A percentile compares a stretch with the other conserved stretches of the same genome.
Conservation (phyloP, 164 flowering plant genomes). For the Macadamia integrifolia region DNA sequence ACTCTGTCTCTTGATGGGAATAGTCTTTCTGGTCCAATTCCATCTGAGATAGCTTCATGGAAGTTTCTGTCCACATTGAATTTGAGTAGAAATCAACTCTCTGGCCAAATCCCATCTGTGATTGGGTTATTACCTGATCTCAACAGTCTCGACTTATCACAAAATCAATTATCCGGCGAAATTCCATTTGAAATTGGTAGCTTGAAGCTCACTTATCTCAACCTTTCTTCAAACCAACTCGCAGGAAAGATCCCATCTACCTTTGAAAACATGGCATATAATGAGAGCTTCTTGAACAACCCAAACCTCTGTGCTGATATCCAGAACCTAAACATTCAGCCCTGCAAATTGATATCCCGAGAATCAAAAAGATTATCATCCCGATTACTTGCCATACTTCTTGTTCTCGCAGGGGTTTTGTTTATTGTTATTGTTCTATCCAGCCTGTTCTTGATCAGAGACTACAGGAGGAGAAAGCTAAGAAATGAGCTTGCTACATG, state of each 20-base stretch:
- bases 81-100: constrained; percentile 47
- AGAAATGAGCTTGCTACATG: constrained; percentile 31
- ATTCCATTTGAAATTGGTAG: constrained; percentile 50
- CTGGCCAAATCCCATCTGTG: constrained; percentile 50
- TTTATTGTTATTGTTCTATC: constrained; percentile 15
- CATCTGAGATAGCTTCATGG: constrained; percentile 52
- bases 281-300: constrained; percentile 62
- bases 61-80: constrained; percentile 30
- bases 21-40: constrained; percentile 56
- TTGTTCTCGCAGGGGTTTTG: constrained; percentile 17
- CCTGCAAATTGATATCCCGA: constrained; percentile 16
- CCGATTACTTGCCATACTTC: constrained; percentile 26
- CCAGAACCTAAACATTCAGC: constrained; percentile 16
- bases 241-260: constrained; percentile 52
- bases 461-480: constrained; percentile 27
- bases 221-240: constrained; percentile 65
- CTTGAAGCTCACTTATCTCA: constrained; percentile 35
- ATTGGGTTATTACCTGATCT: constrained; percentile 44
- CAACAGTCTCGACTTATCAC: constrained; percentile 47
- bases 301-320: constrained; percentile 45
- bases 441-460: constrained; percentile 26
- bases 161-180: constrained; percentile 57
- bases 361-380: constrained; percentile 22
- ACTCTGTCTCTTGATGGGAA: constrained; percentile 52
- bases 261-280: constrained; percentile 46